Base-by-base conservation (phyloP, 371 early-diverging fungal genomes). In the Catenaria anguillulae region DNA sequence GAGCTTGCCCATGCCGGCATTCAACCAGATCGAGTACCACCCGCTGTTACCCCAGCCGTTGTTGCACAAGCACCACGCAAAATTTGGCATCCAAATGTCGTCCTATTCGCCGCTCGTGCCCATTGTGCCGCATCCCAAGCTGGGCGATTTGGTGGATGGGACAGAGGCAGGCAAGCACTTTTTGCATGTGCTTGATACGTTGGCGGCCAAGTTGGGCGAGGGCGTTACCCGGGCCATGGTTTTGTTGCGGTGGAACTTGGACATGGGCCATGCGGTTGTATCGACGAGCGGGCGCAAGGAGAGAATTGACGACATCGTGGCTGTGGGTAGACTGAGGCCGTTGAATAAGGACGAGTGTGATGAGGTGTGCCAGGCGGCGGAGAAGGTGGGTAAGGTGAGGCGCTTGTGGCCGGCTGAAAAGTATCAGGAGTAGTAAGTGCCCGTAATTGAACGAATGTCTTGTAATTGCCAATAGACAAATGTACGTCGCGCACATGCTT, bases 1-100 rank as follows among this genome's bases (percentile, higher is more conserved):
- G n/a, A n/a, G n/a, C 33, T 77, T 78, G 40, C 60, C 63, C 45
- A 69, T 69, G 59, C 82, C 82, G 19, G 72, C 71, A 15, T 73
- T 78, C 43, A 68, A 58, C 64, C 88, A 92, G 73, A 71, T 83
- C 40, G 84, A 88, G 63, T 69, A 75, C 37, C 84, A 85, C 66
- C 86, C 85, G 12, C 83, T 83, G 64, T 71, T 84, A 42, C 78
- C 77, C 46, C 84, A 86, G 60, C 63, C 70, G n/a, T 69, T 70
- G 13, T 63, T 82, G 21, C 69, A 76, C 60, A 70, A 74, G 56
- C 79, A 65, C 69, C 66, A 69, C 35, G 63, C 63, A 33, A 61
- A 61, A 2, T 65, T 67, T 61, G 68, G 63, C 29, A 52, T 54
- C 33, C 23, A 12, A 6, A 1, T 29, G 15, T 8, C 52, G 31